Conservation (phyloP, 2,329 filamentous ascomycete genomes). For the Talaromyces rugulosus region DNA sequence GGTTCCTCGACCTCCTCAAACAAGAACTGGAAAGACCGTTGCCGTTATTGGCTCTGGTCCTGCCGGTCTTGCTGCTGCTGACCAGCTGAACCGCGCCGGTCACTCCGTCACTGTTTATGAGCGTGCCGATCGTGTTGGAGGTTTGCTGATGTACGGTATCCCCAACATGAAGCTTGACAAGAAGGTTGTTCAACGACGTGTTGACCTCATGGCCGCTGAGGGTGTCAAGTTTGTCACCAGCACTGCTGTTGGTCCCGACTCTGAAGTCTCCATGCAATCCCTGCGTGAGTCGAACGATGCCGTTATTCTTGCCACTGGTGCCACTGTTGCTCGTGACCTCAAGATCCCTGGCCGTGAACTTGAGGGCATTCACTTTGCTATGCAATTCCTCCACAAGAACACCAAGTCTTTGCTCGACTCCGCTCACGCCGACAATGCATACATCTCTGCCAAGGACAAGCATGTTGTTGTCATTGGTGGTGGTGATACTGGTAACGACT, state of each 20-base stretch:
- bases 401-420: conserved; percentile 97
- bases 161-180: conserved; percentile 99
- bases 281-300: conserved; percentile 73
- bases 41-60: conserved; percentile 90
- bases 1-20: conserved; percentile 72
- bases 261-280: conserved; percentile 62
- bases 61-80: conserved; percentile 81
- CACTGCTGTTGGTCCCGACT: conserved; percentile 71
- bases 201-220: conserved; percentile 90
- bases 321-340: conserved; percentile 87
- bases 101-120: conserved; percentile 89
- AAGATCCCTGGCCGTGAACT: conserved; percentile 85
- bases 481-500: conserved; percentile 97
- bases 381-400: conserved; percentile 97
- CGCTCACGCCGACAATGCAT: conserved; percentile 73
- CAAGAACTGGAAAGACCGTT: conserved; percentile 81
- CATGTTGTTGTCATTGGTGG: conserved; percentile 94
- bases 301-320: conserved; percentile 86
- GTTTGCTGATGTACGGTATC: conserved; percentile 96
- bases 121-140: conserved; percentile 83
- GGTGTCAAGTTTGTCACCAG: conserved; percentile 78
- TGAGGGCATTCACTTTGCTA: conserved; percentile 89
- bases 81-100: conserved; percentile 90
- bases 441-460: conserved; percentile 94
- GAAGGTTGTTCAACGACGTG: conserved; percentile 89